Conservation (phyloP, 1,139 yeast genomes). For the Nadsonia starkeyi-henricii region DNA sequence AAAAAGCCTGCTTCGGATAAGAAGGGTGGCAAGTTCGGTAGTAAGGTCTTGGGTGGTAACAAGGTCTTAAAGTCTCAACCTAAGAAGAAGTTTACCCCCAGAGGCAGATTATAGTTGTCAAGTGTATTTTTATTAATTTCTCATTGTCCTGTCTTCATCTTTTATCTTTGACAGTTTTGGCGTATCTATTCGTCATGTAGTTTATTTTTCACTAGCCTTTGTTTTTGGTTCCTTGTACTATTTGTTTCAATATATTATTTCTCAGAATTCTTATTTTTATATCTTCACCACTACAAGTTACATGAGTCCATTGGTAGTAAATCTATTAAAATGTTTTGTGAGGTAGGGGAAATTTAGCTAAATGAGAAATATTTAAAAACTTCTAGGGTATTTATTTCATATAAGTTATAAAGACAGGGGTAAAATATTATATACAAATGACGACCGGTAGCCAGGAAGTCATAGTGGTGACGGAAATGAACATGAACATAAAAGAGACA, state of each 20-base stretch:
- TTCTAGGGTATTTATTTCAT: too few relatives aligned
- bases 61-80: neutral
- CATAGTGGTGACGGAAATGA: too few relatives aligned
- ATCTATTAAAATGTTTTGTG: too few relatives aligned
- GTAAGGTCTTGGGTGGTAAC: neutral
- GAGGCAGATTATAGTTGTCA: neutral
- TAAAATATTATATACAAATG: too few relatives aligned
- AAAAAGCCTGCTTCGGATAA: slow-evolving; percentile 2
- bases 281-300: too few relatives aligned
- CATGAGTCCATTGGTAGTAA: too few relatives aligned
- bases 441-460: too few relatives aligned
- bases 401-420: too few relatives aligned
- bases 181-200: neutral
- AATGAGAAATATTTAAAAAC: too few relatives aligned
- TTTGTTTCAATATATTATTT: neutral
- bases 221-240: neutral
- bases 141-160: neutral
- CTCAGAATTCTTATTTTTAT: too few relatives aligned
- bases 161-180: neutral
- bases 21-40: neutral
- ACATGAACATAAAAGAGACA: too few relatives aligned
- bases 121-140: neutral
- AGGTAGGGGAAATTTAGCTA: too few relatives aligned
- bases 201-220: neutral
- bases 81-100: neutral